phyloP scores from a whole-genome alignment of 2,329 filamentous ascomycete genomes.

The Colletotrichum kahawae region DNA sequence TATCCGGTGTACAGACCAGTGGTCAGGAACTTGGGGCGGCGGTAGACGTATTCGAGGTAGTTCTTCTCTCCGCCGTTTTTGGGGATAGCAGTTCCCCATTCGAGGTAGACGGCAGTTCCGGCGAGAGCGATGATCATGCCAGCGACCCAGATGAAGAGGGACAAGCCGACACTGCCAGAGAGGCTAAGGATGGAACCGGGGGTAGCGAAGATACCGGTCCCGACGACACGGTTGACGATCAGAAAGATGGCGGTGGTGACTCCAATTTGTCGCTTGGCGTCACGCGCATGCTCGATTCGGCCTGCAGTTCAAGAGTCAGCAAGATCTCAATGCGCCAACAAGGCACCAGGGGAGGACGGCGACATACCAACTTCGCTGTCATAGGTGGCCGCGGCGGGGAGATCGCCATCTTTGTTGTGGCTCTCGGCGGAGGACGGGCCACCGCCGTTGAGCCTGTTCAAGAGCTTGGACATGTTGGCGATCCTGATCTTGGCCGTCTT shows the following conservation, averaged over 20 bases:
- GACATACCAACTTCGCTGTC: conserved; percentile 24
- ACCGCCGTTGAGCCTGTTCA: conserved; percentile 7
- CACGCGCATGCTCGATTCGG: conserved; percentile 42
- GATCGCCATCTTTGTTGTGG: conserved; percentile 1
- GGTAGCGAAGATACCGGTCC: conserved; percentile 71
- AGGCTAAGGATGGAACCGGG: conserved; percentile 61
- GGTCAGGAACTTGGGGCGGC: conserved; percentile 63
- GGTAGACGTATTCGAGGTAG: conserved; percentile 70
- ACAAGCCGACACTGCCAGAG: conserved; percentile 65
- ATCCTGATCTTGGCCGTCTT: background rate
- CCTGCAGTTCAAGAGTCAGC: conserved; percentile 16
- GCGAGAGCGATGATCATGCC: conserved; percentile 67
- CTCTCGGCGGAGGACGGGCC: background rate
- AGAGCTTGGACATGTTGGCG: conserved; percentile 10
- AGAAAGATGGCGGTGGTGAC: conserved; percentile 60
- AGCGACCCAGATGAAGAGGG: conserved; percentile 67
- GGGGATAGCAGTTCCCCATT: conserved; percentile 69
- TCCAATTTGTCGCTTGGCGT: conserved; percentile 61
- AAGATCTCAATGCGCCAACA: no score
- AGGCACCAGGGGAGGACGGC: no score
- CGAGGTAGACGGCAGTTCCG: conserved; percentile 69
- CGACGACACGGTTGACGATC: conserved; percentile 70
- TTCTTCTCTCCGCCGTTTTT: conserved; percentile 71
- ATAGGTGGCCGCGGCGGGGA: background rate
- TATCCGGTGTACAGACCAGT: conserved; percentile 67